These are phyloP conservation scores for Boletus patriciae DNA, from an alignment of 768 basidiomycete genomes.

Conservation along the genomic window DNA sequence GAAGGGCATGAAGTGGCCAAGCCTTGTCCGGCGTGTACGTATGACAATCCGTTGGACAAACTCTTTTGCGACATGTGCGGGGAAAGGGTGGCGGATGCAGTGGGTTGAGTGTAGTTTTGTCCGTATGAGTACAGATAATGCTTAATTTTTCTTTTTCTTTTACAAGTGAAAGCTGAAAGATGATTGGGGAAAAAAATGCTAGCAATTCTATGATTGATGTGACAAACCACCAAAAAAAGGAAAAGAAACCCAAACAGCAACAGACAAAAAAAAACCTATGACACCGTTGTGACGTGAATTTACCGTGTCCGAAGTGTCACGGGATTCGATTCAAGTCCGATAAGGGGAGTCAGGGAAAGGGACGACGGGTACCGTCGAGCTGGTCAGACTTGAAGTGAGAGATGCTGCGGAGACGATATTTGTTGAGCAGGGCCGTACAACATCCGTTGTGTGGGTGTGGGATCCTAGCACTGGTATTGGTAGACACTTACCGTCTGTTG, in stretches of 20 bases:
- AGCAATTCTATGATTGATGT: slow-evolving; percentile 32
- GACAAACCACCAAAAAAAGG: slow-evolving; percentile 25
- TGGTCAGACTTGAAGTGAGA: slow-evolving; percentile 26
- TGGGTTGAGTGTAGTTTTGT: slow-evolving; percentile 14
- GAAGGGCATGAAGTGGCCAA: slow-evolving; percentile 35
- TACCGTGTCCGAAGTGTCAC: slow-evolving; percentile 11
- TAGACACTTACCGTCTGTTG: slow-evolving; percentile 40
- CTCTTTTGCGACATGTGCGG: slow-evolving; percentile 49
- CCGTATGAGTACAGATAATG: slow-evolving; percentile 38
- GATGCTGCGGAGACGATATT: slow-evolving; percentile 29
- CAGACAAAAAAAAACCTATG: slow-evolving; percentile 27
- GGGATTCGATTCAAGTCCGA: slow-evolving; percentile 27
- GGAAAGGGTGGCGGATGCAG: slow-evolving; percentile 34
- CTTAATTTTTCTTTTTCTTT: slow-evolving; percentile 30
- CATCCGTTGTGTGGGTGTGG: slow-evolving; percentile 31
- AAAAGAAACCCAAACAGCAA: slow-evolving; percentile 22
- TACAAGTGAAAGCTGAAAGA: slow-evolving; percentile 20
- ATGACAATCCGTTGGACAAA: slow-evolving; percentile 47
- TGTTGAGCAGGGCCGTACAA: slow-evolving; percentile 37
- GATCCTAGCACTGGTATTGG: slow-evolving; percentile 26
- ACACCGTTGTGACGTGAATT: slow-evolving; percentile 20
- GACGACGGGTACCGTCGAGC: slow-evolving; percentile 19
- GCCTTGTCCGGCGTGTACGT: slow-evolving; percentile 60
- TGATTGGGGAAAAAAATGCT: slow-evolving; percentile 22
- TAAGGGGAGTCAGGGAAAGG: slow-evolving; percentile 28